Percentiles rank a stretch among this genome's conserved stretches.
phyloP scores from a whole-genome alignment of 1,139 yeast genomes.

The Pneumocystis canis region DNA sequence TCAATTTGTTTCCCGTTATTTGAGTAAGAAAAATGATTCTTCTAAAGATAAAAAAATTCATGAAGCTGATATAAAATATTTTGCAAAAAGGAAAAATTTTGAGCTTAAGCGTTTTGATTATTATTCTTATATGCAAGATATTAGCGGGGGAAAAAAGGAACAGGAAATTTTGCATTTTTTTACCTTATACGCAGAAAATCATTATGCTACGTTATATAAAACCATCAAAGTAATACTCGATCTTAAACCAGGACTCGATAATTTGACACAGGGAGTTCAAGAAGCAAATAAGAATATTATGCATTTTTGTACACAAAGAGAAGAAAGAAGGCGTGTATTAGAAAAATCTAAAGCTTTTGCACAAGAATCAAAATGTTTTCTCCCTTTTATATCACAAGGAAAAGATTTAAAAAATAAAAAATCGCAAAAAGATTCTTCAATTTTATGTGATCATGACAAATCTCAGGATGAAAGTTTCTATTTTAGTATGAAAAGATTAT shows the following conservation, averaged over 20 bases:
- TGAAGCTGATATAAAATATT: constrained; percentile 45
- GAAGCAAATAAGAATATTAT: constrained; percentile 25
- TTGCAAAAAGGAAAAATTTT: constrained; percentile 44
- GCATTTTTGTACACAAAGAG: constrained; percentile 29
- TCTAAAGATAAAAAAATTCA: constrained; percentile 24
- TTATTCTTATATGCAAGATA: constrained; percentile 45
- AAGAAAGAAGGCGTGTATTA: constrained; percentile 26
- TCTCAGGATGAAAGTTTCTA: not conserved
- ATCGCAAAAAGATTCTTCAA: not conserved
- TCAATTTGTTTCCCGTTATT: constrained; percentile 54
- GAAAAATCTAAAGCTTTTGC: constrained; percentile 16
- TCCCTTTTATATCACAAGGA: not conserved
- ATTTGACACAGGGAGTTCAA: constrained; percentile 10
- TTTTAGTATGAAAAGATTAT: not conserved
- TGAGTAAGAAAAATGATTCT: constrained; percentile 45
- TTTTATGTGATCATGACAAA: not conserved
- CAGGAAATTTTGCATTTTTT: constrained; percentile 28
- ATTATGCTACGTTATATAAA: constrained; percentile 20
- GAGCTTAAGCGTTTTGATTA: constrained; percentile 62
- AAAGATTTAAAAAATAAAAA: not conserved
- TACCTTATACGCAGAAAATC: constrained; percentile 27
- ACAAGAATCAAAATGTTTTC: not conserved
- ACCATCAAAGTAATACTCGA: constrained; percentile 17
- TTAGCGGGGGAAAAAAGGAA: constrained; percentile 37
- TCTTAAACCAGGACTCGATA: constrained; percentile 23